Conservation (phyloP, 805 yeast species). For the Metschnikowia similis region DNA sequence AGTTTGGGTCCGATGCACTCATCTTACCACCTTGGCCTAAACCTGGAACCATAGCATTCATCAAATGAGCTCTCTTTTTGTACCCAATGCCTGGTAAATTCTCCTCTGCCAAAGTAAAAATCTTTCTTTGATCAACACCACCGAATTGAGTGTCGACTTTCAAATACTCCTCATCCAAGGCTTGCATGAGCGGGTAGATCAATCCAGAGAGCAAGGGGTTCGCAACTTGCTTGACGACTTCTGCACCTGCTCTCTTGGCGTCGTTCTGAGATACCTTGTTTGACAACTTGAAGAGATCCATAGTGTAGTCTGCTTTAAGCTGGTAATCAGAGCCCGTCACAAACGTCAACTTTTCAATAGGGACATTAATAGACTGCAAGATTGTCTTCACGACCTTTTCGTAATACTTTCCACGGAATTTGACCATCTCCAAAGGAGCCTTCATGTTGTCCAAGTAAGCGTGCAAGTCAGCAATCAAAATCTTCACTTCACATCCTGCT, state of each 20-base stretch:
- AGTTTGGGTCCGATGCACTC: slow-evolving; percentile 99
- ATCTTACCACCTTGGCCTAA: slow-evolving; percentile 95
- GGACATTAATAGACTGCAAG: slow-evolving; percentile 80
- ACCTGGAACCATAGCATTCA: slow-evolving; percentile 99
- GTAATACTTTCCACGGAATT: slow-evolving; percentile 85
- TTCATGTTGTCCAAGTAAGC: slow-evolving; percentile 98
- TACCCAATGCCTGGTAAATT: slow-evolving; percentile 81
- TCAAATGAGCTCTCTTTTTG: slow-evolving; percentile 95
- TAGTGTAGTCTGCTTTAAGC: slow-evolving; percentile 65
- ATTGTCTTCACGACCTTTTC: slow-evolving; percentile 81
- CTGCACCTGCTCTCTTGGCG: slow-evolving; percentile 99
- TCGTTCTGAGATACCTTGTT: slow-evolving; percentile 89
- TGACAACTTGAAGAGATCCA: slow-evolving; percentile 85
- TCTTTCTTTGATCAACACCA: slow-evolving; percentile 98
- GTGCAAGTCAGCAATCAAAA: slow-evolving; percentile 90
- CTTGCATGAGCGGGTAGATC: slow-evolving; percentile 98
- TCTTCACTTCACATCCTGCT: slow-evolving; percentile 94
- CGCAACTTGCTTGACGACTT: slow-evolving; percentile 95
- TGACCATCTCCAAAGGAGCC: slow-evolving; percentile 90
- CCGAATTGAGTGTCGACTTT: slow-evolving; percentile 94
- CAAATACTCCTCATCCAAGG: slow-evolving; percentile 88
- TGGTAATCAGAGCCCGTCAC: slow-evolving; percentile 91
- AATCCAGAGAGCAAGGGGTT: slow-evolving; percentile 91
- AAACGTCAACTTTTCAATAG: slow-evolving; percentile 82
- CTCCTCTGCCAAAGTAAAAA: slow-evolving; percentile 95